These are phyloP conservation scores for Suillus ampliporus DNA, from an alignment of 768 basidiomycete genomes.

Conservation along the genomic window DNA sequence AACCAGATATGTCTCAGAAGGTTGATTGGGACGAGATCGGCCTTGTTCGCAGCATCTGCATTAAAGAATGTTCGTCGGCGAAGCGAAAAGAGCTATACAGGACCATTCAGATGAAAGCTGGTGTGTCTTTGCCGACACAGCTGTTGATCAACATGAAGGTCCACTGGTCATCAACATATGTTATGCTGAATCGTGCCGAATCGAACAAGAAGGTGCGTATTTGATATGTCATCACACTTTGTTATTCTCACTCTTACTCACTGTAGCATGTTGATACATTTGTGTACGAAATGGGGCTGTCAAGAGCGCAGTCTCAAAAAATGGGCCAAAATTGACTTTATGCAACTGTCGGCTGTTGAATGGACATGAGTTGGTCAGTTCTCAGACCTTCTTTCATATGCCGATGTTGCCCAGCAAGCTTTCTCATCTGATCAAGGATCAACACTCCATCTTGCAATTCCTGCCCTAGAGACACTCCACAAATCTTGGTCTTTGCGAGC, in stretches of 20 bases:
- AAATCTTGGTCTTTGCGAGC: slow-evolving; percentile 26
- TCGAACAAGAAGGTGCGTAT: slow-evolving; percentile 20
- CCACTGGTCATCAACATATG: slow-evolving; percentile 39
- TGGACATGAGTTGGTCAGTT: slow-evolving; percentile 30
- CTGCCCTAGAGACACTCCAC: slow-evolving; percentile 30
- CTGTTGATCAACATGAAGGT: slow-evolving; percentile 38
- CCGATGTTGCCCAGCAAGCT: slow-evolving; percentile 36
- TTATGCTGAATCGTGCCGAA: slow-evolving; percentile 21
- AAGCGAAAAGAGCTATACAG: slow-evolving; percentile 29
- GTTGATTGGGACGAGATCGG: slow-evolving; percentile 29
- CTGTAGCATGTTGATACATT: slow-evolving; percentile 29
- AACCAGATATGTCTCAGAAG: not conserved
- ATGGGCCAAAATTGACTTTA: slow-evolving; percentile 18
- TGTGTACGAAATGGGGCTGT: too few relatives aligned
- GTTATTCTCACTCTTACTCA: not conserved
- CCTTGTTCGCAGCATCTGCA: slow-evolving; percentile 19
- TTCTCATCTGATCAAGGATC: slow-evolving; percentile 35
- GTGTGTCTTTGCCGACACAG: not conserved
- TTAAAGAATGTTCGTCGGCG: slow-evolving; percentile 31
- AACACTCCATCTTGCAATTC: slow-evolving; percentile 32
- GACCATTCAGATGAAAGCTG: slow-evolving; percentile 17
- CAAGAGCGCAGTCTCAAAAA: slow-evolving; percentile 22
- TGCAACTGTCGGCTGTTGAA: slow-evolving; percentile 25
- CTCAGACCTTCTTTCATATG: slow-evolving; percentile 29
- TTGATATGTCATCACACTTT: slow-evolving; percentile 7